Conservation (phyloP, 257 asterid species). For the Leonotis leonurus region DNA sequence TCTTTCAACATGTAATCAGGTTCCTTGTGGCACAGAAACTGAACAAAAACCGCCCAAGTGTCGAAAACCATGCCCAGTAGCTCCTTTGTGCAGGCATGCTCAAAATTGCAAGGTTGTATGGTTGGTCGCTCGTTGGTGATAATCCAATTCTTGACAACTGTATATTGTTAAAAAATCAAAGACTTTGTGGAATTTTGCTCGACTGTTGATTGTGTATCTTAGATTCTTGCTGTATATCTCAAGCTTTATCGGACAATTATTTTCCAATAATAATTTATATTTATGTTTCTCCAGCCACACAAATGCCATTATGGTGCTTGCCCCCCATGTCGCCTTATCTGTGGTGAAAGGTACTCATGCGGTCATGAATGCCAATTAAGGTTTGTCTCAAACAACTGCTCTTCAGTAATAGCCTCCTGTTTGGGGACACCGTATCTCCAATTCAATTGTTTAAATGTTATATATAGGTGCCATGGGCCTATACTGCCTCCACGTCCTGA, state of each 20-base stretch:
- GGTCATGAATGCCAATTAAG: slow-evolving; percentile 82
- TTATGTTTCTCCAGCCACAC: slow-evolving; percentile 62
- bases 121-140: not conserved
- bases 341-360: slow-evolving; percentile 72
- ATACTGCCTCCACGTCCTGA: slow-evolving; percentile 76
- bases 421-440: slow-evolving; percentile 8
- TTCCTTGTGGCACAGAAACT: slow-evolving; percentile 92
- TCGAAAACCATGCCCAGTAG: slow-evolving; percentile 52
- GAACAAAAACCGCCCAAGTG: slow-evolving; percentile 90
- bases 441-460: slow-evolving; percentile 12
- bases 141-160: not conserved
- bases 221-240: not conserved
- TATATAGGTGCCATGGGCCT: slow-evolving; percentile 86
- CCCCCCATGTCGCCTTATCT: slow-evolving; percentile 64
- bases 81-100: slow-evolving; percentile 67
- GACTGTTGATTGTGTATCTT: not conserved
- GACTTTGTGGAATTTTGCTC: not conserved
- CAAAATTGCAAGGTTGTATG: slow-evolving; percentile 59
- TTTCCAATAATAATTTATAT: slow-evolving; percentile 6
- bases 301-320: slow-evolving; percentile 93
- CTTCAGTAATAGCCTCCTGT: slow-evolving; percentile 3
- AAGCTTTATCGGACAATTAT: not conserved
- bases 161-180: not conserved
- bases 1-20: slow-evolving; percentile 43
- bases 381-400: slow-evolving; percentile 27